Evolutionary conservation across 257 asterid genomes (phyloP).

Genomic region (Jacaranda mimosifolia): DNA sequence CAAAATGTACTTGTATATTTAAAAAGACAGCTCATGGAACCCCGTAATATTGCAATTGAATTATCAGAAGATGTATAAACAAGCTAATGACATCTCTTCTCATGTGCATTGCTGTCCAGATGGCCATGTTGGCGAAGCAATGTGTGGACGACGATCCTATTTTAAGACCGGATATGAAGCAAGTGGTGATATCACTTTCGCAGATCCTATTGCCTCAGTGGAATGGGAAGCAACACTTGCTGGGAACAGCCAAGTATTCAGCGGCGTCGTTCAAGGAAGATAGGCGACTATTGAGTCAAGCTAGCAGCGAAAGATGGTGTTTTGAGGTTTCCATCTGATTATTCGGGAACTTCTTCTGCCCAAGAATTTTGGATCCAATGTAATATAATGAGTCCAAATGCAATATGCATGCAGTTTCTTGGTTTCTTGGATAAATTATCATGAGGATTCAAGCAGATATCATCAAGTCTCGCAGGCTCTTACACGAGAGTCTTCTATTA

Average conservation of each 20-base stretch:
- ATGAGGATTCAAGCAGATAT: no score
- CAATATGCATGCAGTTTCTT: no score
- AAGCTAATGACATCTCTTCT: not conserved
- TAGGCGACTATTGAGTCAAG: conserved; percentile 18
- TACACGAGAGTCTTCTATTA: no score
- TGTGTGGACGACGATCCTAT: conserved; percentile 94
- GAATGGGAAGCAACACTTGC: conserved; percentile 99
- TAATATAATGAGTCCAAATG: no score
- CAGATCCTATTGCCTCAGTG: conserved; percentile 85
- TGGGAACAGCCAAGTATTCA: conserved; percentile 98
- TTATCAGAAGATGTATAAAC: not conserved
- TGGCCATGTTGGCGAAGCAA: conserved; percentile 90
- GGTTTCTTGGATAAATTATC: no score
- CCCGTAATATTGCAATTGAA: not conserved
- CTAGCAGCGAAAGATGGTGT: no score
- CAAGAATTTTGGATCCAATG: no score
- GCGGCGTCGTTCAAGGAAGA: conserved; percentile 97
- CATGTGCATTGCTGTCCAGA: conserved; percentile 41
- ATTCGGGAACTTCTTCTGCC: no score
- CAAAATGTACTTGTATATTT: no score
- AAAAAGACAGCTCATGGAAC: no score
- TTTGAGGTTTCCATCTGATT: no score
- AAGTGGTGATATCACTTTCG: conserved; percentile 84
- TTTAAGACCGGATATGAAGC: conserved; percentile 96
- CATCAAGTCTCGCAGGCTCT: no score